Evolutionary conservation across 495 filamentous ascomycete species (phyloP).

Genomic region (Staphylotrichum longicolle): DNA sequence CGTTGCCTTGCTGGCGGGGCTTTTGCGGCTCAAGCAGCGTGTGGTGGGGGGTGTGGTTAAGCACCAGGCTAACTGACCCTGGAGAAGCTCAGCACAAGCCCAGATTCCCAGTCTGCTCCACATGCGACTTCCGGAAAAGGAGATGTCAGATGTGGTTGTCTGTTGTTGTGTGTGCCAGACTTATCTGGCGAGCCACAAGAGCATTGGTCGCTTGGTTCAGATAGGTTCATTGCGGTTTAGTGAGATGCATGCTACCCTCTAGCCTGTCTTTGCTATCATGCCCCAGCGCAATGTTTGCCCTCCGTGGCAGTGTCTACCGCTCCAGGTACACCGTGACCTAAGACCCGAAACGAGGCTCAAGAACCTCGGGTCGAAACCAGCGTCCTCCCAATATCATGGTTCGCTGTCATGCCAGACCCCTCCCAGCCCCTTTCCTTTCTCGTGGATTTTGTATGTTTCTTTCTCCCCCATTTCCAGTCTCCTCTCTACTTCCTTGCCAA

Average conservation of each 20-base stretch:
- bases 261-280: conserved; percentile 16
- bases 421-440: background rate
- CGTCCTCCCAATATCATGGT: conserved; percentile 6
- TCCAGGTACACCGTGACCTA: conserved; percentile 3
- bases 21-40: conserved; percentile 5
- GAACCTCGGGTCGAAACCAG: background rate
- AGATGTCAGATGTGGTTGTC: too few relatives aligned
- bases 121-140: too few relatives aligned
- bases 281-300: conserved; percentile 1
- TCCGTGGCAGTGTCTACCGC: conserved; percentile 11
- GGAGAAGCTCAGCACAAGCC: too few relatives aligned
- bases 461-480: background rate
- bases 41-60: background rate
- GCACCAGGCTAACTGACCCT: too few relatives aligned
- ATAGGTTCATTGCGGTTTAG: background rate
- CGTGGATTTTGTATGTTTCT: background rate
- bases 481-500: background rate
- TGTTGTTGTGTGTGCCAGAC: too few relatives aligned
- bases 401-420: conserved; percentile 1
- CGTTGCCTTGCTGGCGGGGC: conserved; percentile 12
- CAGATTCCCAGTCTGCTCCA: too few relatives aligned
- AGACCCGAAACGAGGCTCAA: background rate
- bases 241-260: conserved; percentile 18
- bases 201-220: too few relatives aligned
- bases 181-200: too few relatives aligned